These are phyloP conservation scores for Fomitopsis serialis DNA, from an alignment of 768 basidiomycete species.

Conservation along the genomic window DNA sequence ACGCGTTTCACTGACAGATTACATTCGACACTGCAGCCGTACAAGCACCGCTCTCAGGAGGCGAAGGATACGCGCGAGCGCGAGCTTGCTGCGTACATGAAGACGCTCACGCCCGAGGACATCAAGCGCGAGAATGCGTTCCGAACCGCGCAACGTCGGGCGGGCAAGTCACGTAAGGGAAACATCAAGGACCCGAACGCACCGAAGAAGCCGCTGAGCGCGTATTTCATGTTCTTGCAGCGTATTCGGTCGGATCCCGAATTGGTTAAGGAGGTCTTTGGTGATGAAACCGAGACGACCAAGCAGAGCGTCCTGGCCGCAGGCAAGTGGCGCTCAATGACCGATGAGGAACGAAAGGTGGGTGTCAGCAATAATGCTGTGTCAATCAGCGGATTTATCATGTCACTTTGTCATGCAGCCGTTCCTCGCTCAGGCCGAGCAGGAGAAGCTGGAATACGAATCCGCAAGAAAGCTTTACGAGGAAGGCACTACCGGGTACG, in stretches of 20 bases:
- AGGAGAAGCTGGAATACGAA: constrained; percentile 94
- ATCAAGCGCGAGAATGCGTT: constrained; percentile 92
- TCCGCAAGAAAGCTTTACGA: constrained; percentile 82
- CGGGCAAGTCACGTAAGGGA: constrained; percentile 86
- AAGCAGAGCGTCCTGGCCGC: constrained; percentile 93
- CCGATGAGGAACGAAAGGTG: constrained; percentile 90
- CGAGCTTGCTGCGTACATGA: constrained; percentile 81
- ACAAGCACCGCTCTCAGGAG: constrained; percentile 76
- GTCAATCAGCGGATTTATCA: constrained; percentile 1
- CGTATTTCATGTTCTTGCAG: constrained; percentile 94
- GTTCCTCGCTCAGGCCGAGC: constrained; percentile 88
- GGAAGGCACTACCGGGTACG: constrained; percentile 65
- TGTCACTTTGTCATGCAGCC: constrained; percentile 45
- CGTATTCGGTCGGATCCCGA: constrained; percentile 76
- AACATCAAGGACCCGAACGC: constrained; percentile 98
- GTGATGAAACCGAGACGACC: constrained; percentile 88
- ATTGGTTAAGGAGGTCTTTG: constrained; percentile 78
- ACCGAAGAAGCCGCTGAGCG: constrained; percentile 91
- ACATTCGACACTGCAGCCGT: constrained; percentile 49
- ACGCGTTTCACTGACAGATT: constrained; percentile 14
- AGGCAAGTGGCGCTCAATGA: constrained; percentile 89
- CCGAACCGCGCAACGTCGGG: constrained; percentile 88
- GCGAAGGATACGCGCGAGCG: constrained; percentile 83
- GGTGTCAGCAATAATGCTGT: constrained; percentile 12
- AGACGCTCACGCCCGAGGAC: constrained; percentile 85